Evolutionary conservation across 2,329 filamentous ascomycete species (phyloP).

Genomic region (Talaromyces islandicus): DNA sequence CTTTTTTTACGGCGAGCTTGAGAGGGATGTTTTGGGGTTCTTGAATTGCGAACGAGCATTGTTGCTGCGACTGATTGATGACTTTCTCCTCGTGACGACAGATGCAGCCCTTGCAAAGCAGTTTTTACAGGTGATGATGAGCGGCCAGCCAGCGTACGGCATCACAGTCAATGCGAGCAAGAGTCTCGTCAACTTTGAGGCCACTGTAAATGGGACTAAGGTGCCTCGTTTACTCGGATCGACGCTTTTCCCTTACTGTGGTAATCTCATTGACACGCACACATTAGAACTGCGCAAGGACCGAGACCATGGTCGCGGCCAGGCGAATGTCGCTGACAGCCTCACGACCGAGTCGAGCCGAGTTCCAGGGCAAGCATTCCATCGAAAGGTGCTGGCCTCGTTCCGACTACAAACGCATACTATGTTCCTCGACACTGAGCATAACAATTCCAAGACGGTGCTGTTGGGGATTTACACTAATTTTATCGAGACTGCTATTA

Average conservation of each 20-base stretch:
- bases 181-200: constrained; percentile 77
- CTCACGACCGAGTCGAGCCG: constrained; percentile 73
- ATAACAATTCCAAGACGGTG: constrained; percentile 67
- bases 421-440: constrained; percentile 49
- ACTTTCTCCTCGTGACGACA: constrained; percentile 83
- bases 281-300: constrained; percentile 73
- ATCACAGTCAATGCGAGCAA: constrained; percentile 71
- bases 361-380: constrained; percentile 69
- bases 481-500: constrained; percentile 72
- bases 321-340: constrained; percentile 57
- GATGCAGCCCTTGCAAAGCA: constrained; percentile 58
- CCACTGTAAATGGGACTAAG: constrained; percentile 48
- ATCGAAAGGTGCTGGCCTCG: constrained; percentile 65
- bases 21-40: constrained; percentile 64
- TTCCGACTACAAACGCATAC: constrained; percentile 79
- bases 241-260: constrained; percentile 76
- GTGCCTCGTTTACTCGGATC: constrained; percentile 47
- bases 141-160: constrained; percentile 72
- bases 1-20: constrained; percentile 90
- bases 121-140: constrained; percentile 77
- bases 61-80: constrained; percentile 79
- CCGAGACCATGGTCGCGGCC: constrained; percentile 49
- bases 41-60: constrained; percentile 56
- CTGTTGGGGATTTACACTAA: constrained; percentile 68
- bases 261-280: constrained; percentile 65